Percentiles rank a stretch among this genome's conserved stretches.
Evolutionary conservation across 768 basidiomycete species (phyloP).

Genomic region (Phaeotremella fagi): DNA sequence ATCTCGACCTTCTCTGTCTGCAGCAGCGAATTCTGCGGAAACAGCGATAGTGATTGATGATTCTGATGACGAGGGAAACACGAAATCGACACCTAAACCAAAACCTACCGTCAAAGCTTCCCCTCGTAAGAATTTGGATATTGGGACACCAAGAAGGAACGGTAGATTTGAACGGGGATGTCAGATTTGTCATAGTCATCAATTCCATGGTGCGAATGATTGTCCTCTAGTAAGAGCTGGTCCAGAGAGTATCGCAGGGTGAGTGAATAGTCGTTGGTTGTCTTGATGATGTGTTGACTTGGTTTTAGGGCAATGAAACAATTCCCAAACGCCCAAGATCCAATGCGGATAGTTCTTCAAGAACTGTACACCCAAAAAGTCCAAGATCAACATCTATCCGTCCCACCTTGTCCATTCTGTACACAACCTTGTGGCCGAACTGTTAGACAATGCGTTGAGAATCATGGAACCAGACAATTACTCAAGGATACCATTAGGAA

Average conservation of each 20-base stretch:
- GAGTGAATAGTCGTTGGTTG: neutral
- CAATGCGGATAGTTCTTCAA: neutral
- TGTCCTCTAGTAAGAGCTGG: slow-evolving; percentile 60
- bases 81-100: no score
- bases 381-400: neutral
- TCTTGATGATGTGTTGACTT: neutral
- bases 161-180: slow-evolving; percentile 46
- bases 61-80: no score
- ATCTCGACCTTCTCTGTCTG: no score
- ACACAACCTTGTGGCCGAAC: slow-evolving; percentile 5
- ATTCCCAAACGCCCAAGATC: neutral
- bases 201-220: slow-evolving; percentile 54
- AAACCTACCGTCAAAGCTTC: no score
- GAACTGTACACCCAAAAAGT: neutral
- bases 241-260: slow-evolving; percentile 49
- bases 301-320: neutral
- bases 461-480: slow-evolving; percentile 10
- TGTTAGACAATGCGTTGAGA: slow-evolving; percentile 12
- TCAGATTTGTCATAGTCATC: slow-evolving; percentile 53
- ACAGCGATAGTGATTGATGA: no score
- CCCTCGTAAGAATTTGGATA: no score
- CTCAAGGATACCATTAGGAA: slow-evolving; percentile 17
- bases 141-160: neutral
- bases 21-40: no score
- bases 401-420: slow-evolving; percentile 15